Evolutionary conservation across 805 yeast genomes (phyloP).

Genomic region (Candida loeiensis): DNA sequence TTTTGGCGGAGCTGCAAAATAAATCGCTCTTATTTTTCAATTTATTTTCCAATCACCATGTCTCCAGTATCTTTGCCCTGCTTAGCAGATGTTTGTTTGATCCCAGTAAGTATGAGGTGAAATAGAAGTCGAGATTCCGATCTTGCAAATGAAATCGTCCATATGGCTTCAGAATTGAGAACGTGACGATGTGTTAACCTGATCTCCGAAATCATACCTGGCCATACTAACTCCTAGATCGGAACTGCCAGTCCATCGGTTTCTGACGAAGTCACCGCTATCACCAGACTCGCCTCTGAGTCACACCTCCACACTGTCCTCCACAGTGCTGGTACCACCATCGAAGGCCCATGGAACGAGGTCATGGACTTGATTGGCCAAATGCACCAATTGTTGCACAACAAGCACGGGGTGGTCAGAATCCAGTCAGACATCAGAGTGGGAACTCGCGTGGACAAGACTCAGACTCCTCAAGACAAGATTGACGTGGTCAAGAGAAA

Average conservation of each 20-base stretch:
- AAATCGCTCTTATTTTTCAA: no score
- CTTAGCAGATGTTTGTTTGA: constrained; percentile 80
- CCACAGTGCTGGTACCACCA: constrained; percentile 91
- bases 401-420: constrained; percentile 62
- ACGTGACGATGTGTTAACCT: no score
- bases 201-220: neutral
- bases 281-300: constrained; percentile 59
- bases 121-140: no score
- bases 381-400: constrained; percentile 69
- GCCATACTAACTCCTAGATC: constrained; percentile 38
- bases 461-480: constrained; percentile 70
- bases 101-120: constrained; percentile 74
- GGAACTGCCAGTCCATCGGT: constrained; percentile 80
- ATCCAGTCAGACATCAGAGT: constrained; percentile 84
- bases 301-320: constrained; percentile 64
- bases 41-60: constrained; percentile 2
- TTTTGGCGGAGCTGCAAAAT: no score
- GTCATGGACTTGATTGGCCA: constrained; percentile 77
- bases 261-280: constrained; percentile 71
- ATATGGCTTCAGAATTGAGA: no score
- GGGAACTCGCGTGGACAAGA: constrained; percentile 79
- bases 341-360: constrained; percentile 90
- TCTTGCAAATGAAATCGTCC: no score
- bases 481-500: constrained; percentile 61
- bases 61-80: constrained; percentile 44